Base-by-base conservation (phyloP, 176 grass and related monocot species). In the Chloris gayana region DNA sequence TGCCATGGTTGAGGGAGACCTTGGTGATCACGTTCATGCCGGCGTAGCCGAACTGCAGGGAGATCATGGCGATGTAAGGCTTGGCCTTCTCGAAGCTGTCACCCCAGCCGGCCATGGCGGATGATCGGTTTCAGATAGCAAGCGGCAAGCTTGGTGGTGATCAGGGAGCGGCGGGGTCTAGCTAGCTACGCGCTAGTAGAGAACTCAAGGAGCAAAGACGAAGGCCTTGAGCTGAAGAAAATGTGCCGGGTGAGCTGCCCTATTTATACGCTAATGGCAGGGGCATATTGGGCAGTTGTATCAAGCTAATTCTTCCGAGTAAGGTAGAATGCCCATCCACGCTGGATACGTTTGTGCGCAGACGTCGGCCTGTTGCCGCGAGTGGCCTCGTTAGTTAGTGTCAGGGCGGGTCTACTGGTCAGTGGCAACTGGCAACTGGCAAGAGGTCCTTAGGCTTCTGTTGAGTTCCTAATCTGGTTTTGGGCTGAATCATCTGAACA, bases 11-110 rank as follows among this genome's bases (percentile, higher is more conserved):
- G 72, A 98, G 91, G 25, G 95, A 94, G 39, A 98, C 90, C 77
- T 98, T 98, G 44, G 95, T 92, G 63, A 98, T 88, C 14, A 98
- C 87, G 86, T 98, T 98, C 95, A 98, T 98, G 68, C 95, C 95
- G 3, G 95, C 95, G 17, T 98, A 98, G 45, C 95, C 95, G 69
- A 98, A 98, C 66, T 98, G 95, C 64, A 98, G 81, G 22, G 80
- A 94, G 67, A 89, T 87, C 95, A 98, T 98, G 77, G 95, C 91
- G 78, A 92, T 79, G 87, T 98, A 98, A 3, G 95, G 95, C 71
- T 92, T 98, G 67, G 79, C 76, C 80, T 47, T 87, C 83, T 87
- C 86, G 49, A 92, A 90, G 73, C 88, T 80, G 51, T 87, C 88
- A 24, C 87, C 57, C 22, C n/a, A 74, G 81, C 41, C 75, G 70